Percentiles rank a stretch among this genome's conserved stretches.
These are phyloP conservation scores for Davidsoniella virescens DNA, from an alignment of 2,329 filamentous ascomycete species.

Conservation along the genomic window DNA sequence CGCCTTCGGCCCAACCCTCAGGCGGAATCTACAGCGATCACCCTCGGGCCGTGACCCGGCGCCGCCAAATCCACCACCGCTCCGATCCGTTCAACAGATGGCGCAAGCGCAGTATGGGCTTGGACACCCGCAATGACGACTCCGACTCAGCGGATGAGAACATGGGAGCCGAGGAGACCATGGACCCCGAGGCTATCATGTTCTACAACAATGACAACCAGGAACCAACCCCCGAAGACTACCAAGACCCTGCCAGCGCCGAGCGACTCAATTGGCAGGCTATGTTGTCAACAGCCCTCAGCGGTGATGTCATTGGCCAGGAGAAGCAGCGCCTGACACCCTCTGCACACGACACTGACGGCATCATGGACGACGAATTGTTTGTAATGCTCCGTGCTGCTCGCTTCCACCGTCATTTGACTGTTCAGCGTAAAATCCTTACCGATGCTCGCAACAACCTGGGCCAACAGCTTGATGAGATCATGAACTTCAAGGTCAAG, in stretches of 20 bases:
- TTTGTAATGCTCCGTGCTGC: conserved; percentile 82
- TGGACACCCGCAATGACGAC: conserved; percentile 51
- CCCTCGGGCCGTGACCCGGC: not conserved
- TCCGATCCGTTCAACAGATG: not conserved
- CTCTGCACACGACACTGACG: conserved; percentile 42
- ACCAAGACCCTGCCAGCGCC: conserved; percentile 72
- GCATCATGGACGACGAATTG: conserved; percentile 50
- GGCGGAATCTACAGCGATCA: not conserved
- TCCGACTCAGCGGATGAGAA: conserved; percentile 86
- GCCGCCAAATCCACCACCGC: not conserved
- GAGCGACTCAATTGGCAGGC: conserved; percentile 95
- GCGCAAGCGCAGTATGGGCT: conserved; percentile 57
- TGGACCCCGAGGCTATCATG: conserved; percentile 82
- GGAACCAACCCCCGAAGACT: conserved; percentile 75
- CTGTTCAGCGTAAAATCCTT: conserved; percentile 72
- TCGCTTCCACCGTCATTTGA: conserved; percentile 65
- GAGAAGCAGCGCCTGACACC: conserved; percentile 93
- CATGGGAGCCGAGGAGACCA: conserved; percentile 77
- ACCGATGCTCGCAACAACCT: conserved; percentile 66
- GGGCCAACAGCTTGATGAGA: conserved; percentile 64
- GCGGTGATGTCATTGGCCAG: conserved; percentile 90
- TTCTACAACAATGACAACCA: conserved; percentile 84
- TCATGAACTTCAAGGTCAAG: conserved; percentile 86
- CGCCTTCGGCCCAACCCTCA: conserved; percentile 3
- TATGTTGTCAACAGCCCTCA: conserved; percentile 90